A percentile compares a stretch with the other conserved stretches of the same genome.
Conservation (phyloP, 768 basidiomycete genomes). For the Naganishia friedmannii region DNA sequence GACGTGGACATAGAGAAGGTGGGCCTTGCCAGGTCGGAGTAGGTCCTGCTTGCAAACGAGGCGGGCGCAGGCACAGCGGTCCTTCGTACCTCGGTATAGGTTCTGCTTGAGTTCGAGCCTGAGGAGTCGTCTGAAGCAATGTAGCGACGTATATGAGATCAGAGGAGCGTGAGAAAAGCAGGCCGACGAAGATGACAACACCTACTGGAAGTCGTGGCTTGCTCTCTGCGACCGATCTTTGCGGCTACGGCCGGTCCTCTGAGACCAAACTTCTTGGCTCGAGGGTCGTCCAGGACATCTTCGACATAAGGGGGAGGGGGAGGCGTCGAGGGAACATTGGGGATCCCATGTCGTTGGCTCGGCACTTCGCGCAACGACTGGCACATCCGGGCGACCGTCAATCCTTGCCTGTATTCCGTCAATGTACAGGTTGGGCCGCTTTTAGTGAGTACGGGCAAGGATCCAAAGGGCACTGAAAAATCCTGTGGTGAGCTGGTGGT, state of each 20-base stretch:
- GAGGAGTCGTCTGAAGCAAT: background rate
- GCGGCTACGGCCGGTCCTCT: background rate
- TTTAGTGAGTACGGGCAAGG: background rate
- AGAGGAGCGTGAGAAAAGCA: background rate
- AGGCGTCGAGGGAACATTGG: background rate
- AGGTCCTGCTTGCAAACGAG: no score
- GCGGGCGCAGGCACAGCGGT: no score
- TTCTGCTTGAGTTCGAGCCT: background rate
- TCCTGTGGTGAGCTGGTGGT: background rate
- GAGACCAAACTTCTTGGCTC: background rate
- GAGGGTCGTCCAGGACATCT: background rate
- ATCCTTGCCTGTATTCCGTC: background rate
- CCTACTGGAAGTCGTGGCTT: background rate
- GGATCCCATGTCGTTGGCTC: background rate
- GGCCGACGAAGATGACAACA: background rate
- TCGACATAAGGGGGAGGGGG: slow-evolving; percentile 4
- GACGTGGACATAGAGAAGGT: no score
- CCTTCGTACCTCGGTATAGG: no score
- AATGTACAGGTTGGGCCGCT: background rate
- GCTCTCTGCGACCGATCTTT: background rate
- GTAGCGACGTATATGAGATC: background rate
- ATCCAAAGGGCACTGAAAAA: slow-evolving; percentile 6
- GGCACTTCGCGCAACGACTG: background rate
- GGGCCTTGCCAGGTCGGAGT: no score
- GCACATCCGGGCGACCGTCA: background rate